Evolutionary conservation across 2,329 filamentous ascomycete genomes (phyloP).

Genomic region (Ophiostoma quercus): DNA sequence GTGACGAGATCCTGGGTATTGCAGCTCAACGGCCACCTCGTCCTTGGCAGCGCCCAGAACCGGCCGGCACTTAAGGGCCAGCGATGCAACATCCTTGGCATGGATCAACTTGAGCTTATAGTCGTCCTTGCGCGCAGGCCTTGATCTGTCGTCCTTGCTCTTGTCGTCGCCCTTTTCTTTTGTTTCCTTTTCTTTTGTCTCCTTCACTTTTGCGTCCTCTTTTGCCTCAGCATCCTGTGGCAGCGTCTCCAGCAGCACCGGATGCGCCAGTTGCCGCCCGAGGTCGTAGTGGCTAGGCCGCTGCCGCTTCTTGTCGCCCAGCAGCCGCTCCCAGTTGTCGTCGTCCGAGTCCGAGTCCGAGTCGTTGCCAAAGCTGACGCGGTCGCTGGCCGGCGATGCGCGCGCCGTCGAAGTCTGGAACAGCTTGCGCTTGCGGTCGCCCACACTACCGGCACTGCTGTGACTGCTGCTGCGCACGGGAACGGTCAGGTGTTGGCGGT

Average conservation of each 20-base stretch:
- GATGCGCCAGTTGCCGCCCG: constrained; percentile 42
- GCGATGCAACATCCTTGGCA: constrained; percentile 51
- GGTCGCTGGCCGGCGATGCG: constrained; percentile 46
- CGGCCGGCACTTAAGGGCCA: constrained; percentile 47
- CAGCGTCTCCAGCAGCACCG: constrained; percentile 38
- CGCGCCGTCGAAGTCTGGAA: constrained; percentile 28
- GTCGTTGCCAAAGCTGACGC: constrained; percentile 46
- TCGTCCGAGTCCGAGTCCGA: constrained; percentile 44
- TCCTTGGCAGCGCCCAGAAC: constrained; percentile 47
- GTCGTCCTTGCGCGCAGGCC: constrained; percentile 31
- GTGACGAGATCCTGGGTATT: constrained; percentile 66
- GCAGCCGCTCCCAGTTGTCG: constrained; percentile 44
- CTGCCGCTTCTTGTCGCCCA: constrained; percentile 46
- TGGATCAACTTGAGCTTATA: constrained; percentile 50
- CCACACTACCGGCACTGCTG: not conserved
- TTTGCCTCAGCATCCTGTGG: not conserved
- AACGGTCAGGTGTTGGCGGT: not conserved
- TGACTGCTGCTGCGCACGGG: not conserved
- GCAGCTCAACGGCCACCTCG: constrained; percentile 61
- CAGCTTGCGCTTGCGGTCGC: constrained; percentile 47
- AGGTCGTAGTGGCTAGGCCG: constrained; percentile 35
- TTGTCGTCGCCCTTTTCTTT: not conserved
- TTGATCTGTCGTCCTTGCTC: constrained; percentile 27
- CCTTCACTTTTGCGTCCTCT: constrained; percentile 3
- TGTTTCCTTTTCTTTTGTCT: not conserved